Evolutionary conservation across 257 asterid genomes (phyloP), one percentile per base, ranked within the genome.

Genomic region (Cinchona pubescens): DNA sequence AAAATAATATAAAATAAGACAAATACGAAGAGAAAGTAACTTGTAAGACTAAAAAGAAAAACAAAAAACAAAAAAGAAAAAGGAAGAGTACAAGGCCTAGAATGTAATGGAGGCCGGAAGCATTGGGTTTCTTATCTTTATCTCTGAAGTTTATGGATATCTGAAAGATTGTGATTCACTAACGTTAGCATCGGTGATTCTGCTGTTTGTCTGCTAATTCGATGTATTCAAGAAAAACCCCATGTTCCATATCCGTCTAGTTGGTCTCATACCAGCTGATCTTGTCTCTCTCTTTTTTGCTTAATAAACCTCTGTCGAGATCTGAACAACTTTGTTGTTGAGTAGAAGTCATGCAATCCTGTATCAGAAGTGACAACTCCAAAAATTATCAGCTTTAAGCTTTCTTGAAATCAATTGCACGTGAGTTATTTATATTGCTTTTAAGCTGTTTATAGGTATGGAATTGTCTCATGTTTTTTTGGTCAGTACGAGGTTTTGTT

Each of bases 261-360:
- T 81, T 71, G 86, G 71, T 55, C 83, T 78, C 81, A 40, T 16
- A 30, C 73, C 89, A 80, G 83, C 85, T 86, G 85, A 82, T 79
- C 79, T 69, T 83, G 85, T 80, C 84, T 60, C 79, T 80, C 84
- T 60, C 79, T 77, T 67, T 14, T 53, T 46, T 38, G 48, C 27
- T 56, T 74, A 60, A n/a, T n/a, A 43, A 49, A 42, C 49, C 35
- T 53, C 63, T 56, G 55, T 85, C 73, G 88, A 87, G 90, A 92
- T 89, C 93, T 78, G n/a, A n/a, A 74, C 86, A 65, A 72, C 66
- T 62, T 43, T 18, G 32, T 72, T 66, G 46, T 75, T 65, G 69
- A 71, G 51, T 35, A 12, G 55, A 75, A 23, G 68, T 69, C 79
- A 46, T 23, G 48, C 12, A 32, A 66, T 76, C 27, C 30, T 66